phyloP scores from a whole-genome alignment of 2,329 filamentous ascomycete species.

The Sclerotinia borealis region DNA sequence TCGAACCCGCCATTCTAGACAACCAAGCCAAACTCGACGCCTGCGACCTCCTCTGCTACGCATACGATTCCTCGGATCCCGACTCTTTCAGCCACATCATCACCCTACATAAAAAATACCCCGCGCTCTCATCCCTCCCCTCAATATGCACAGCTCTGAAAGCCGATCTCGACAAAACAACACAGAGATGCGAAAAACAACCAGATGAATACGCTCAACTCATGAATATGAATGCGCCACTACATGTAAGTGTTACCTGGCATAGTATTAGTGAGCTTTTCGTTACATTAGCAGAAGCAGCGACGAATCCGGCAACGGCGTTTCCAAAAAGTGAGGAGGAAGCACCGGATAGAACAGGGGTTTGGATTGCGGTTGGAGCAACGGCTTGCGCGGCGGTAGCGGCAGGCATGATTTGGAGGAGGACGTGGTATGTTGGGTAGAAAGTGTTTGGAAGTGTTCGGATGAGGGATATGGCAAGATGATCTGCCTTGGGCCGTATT shows the following conservation, averaged over 20 bases:
- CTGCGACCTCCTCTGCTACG: constrained; percentile 90
- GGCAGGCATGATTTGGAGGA: constrained; percentile 59
- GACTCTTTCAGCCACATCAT: constrained; percentile 94
- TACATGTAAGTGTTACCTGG: constrained; percentile 96
- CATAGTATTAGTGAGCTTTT: constrained; percentile 90
- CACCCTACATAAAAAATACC: constrained; percentile 68
- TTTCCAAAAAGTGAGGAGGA: constrained; percentile 90
- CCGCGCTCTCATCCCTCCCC: constrained; percentile 81
- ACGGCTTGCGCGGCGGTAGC: constrained; percentile 57
- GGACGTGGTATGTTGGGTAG: constrained; percentile 26
- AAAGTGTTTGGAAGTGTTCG: no score
- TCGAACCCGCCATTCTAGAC: constrained; percentile 91
- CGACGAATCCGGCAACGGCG: constrained; percentile 79
- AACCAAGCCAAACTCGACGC: constrained; percentile 85
- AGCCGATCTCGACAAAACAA: constrained; percentile 92
- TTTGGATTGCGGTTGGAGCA: constrained; percentile 81
- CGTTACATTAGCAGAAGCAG: constrained; percentile 83
- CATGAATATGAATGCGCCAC: constrained; percentile 80
- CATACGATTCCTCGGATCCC: constrained; percentile 94
- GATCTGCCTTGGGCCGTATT: neutral
- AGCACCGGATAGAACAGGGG: constrained; percentile 70
- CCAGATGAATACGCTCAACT: constrained; percentile 85
- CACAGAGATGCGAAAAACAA: constrained; percentile 84
- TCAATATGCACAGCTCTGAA: constrained; percentile 91
- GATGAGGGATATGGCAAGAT: no score